Percentiles rank a stretch among this genome's conserved stretches.
Evolutionary conservation across 306 rosid genomes (phyloP).

Genomic region (Pueraria montana): DNA sequence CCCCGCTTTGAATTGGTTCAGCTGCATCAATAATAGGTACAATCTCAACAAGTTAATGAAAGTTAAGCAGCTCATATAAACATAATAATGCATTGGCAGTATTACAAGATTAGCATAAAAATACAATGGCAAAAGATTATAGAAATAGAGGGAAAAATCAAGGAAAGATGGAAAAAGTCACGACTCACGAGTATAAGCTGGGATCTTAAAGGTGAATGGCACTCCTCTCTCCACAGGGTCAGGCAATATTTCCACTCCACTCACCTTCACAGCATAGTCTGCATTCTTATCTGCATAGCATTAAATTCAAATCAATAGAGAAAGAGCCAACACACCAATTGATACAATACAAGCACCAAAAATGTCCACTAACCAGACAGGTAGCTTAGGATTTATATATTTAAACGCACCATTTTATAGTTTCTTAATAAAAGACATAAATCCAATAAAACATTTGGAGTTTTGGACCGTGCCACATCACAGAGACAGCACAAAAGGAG

Average conservation of each 20-base stretch:
- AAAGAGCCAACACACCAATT: not conserved
- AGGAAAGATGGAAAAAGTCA: slow-evolving; percentile 37
- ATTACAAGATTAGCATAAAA: not conserved
- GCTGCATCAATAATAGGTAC: slow-evolving; percentile 51
- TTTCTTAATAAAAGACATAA: not conserved
- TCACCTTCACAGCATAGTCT: slow-evolving; percentile 75
- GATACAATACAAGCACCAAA: no score
- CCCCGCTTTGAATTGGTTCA: slow-evolving; percentile 67
- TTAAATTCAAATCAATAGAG: slow-evolving; percentile 19
- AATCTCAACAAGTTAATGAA: slow-evolving; percentile 12
- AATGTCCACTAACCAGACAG: not conserved
- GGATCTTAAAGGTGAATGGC: slow-evolving; percentile 79
- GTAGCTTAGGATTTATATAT: not conserved
- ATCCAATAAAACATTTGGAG: no score
- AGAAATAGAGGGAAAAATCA: not conserved
- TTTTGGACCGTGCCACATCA: no score
- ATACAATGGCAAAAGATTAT: not conserved
- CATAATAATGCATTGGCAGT: no score
- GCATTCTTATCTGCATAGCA: slow-evolving; percentile 58
- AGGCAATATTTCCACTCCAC: slow-evolving; percentile 68
- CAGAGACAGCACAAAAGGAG: no score
- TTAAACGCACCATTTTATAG: not conserved
- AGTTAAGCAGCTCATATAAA: not conserved
- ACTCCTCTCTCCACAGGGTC: slow-evolving; percentile 74
- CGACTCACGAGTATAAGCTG: slow-evolving; percentile 69